Conservation (phyloP, 306 rosid species). For the Pyrus bretschneideri region DNA sequence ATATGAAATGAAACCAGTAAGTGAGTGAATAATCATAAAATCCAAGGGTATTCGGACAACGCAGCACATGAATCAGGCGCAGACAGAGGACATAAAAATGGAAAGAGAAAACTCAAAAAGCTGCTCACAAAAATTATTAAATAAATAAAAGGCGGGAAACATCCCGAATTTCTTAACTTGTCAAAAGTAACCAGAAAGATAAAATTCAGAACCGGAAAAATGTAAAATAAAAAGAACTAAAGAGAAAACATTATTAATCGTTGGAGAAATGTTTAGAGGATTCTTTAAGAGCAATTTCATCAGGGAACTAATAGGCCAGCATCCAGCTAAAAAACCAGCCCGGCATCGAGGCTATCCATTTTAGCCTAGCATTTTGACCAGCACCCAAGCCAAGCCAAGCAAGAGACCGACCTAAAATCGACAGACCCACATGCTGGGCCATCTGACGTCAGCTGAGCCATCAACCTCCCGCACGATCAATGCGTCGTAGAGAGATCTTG, state of each 20-base stretch:
- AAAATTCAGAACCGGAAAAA: not conserved
- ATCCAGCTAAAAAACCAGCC: too few species aligned
- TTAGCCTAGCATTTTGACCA: too few species aligned
- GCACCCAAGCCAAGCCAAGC: too few species aligned
- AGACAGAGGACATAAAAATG: constrained; percentile 1
- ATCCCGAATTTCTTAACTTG: not conserved
- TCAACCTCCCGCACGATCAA: too few species aligned
- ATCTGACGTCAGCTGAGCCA: too few species aligned
- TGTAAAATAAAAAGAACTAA: not conserved
- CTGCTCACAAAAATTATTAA: not conserved
- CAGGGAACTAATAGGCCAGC: too few species aligned
- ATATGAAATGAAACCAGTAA: not conserved
- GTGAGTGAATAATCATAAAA: not conserved
- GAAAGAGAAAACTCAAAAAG: constrained; percentile 3
- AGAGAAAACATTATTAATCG: not conserved
- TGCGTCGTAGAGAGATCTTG: too few species aligned
- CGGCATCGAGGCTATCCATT: too few species aligned
- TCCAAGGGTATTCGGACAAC: not conserved
- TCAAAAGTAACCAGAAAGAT: not conserved
- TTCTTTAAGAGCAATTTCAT: too few species aligned
- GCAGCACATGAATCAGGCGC: not conserved
- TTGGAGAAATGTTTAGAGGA: too few species aligned
- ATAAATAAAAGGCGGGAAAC: constrained; percentile 6
- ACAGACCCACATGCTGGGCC: too few species aligned
- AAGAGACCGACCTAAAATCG: too few species aligned